Evolutionary conservation across 805 yeast species (phyloP).

Genomic region (Wickerhamomyces hampshirensis): DNA sequence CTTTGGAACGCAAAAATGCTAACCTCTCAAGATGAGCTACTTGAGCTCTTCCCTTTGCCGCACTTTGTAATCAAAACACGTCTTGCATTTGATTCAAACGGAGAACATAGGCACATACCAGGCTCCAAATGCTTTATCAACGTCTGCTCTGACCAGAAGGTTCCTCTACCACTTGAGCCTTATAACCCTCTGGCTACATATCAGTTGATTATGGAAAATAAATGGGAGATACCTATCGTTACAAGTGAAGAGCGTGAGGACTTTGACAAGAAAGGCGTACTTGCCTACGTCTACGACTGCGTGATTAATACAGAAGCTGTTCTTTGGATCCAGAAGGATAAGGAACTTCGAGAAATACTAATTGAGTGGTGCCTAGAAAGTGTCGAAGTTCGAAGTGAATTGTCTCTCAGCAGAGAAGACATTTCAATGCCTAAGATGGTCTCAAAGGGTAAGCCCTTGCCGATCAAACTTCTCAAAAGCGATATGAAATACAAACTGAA

Average conservation of each 20-base stretch:
- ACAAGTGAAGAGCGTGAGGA: slow-evolving; percentile 53
- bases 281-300: slow-evolving; percentile 72
- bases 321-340: slow-evolving; percentile 54
- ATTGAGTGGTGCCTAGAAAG: slow-evolving; percentile 85
- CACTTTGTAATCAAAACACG: slow-evolving; percentile 72
- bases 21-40: slow-evolving; percentile 13
- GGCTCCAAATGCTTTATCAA: slow-evolving; percentile 53
- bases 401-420: slow-evolving; percentile 55
- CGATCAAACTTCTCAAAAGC: slow-evolving; percentile 38
- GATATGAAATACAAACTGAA: slow-evolving; percentile 36
- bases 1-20: slow-evolving; percentile 3
- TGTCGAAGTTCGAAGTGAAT: slow-evolving; percentile 51
- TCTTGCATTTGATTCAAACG: slow-evolving; percentile 20
- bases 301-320: slow-evolving; percentile 62
- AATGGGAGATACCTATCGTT: slow-evolving; percentile 85
- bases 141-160: slow-evolving; percentile 58
- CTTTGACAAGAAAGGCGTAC: slow-evolving; percentile 64
- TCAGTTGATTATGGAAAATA: slow-evolving; percentile 57
- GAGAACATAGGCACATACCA: slow-evolving; percentile 2
- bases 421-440: slow-evolving; percentile 66
- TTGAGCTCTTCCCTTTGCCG: slow-evolving; percentile 47
- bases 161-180: slow-evolving; percentile 55
- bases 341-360: slow-evolving; percentile 57
- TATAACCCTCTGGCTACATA: slow-evolving; percentile 57
- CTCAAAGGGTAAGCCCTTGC: slow-evolving; percentile 57